Evolutionary conservation across 2,329 filamentous ascomycete genomes (phyloP).

Genomic region (Xylariaceae sp.): DNA sequence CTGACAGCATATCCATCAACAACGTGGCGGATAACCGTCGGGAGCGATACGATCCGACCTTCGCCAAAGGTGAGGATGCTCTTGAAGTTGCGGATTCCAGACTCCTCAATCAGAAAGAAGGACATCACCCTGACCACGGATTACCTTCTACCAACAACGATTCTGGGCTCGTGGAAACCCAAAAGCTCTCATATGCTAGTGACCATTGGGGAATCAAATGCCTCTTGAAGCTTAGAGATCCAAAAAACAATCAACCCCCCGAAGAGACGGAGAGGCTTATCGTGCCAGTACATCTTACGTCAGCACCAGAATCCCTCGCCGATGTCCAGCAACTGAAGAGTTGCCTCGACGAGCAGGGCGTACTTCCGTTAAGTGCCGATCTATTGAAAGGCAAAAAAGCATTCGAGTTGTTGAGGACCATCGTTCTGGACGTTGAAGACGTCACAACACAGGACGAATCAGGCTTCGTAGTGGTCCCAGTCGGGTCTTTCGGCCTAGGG

Average conservation of each 20-base stretch:
- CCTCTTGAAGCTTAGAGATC: conserved; percentile 30
- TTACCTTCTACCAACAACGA: background rate
- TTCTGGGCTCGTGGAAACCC: conserved; percentile 3
- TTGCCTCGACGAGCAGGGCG: conserved; percentile 34
- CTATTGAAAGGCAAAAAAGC: conserved; percentile 38
- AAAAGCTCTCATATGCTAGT: conserved; percentile 37
- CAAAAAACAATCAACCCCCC: conserved; percentile 9
- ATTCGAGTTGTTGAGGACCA: conserved; percentile 41
- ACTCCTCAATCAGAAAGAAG: too few species aligned
- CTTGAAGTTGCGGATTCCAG: too few species aligned
- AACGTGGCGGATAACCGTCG: too few species aligned
- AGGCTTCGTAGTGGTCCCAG: conserved; percentile 52
- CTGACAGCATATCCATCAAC: too few species aligned
- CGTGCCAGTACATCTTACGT: conserved; percentile 33
- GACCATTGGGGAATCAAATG: conserved; percentile 58
- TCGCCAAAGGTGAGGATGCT: too few species aligned
- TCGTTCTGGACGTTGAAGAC: conserved; percentile 35
- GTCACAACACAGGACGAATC: conserved; percentile 24
- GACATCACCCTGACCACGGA: too few species aligned
- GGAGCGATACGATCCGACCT: too few species aligned
- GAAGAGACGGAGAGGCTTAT: conserved; percentile 24
- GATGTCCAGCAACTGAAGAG: conserved; percentile 34
- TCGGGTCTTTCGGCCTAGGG: conserved; percentile 63
- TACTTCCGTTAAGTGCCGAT: conserved; percentile 47
- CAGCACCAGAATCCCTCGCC: conserved; percentile 30